Conservation (phyloP, 306 rosid species). For the Sicyos edulis region DNA sequence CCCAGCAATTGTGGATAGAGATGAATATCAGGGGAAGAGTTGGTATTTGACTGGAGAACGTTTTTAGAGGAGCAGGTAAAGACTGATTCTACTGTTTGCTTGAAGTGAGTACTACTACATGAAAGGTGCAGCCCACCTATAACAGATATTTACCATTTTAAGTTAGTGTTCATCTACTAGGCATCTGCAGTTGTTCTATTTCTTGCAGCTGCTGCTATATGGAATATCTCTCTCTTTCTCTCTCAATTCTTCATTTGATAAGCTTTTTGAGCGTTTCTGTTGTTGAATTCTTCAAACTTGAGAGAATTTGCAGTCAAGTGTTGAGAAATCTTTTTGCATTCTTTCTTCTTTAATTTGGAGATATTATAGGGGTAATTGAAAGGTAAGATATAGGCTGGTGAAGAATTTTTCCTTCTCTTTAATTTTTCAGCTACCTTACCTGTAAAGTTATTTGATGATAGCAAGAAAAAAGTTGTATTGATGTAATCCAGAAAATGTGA, state of each 20-base stretch:
- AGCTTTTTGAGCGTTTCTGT: slow-evolving; percentile 21
- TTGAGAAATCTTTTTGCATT: slow-evolving; percentile 37
- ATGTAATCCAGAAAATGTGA: slow-evolving; percentile 41
- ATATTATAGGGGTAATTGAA: slow-evolving; percentile 50
- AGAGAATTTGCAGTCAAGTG: slow-evolving; percentile 22
- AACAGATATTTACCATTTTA: slow-evolving; percentile 25
- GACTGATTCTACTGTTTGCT: slow-evolving; percentile 59
- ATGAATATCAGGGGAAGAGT: slow-evolving; percentile 40
- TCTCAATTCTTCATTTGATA: slow-evolving; percentile 23
- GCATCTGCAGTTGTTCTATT: slow-evolving; percentile 24
- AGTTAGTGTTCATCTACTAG: slow-evolving; percentile 18
- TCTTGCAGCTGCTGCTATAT: slow-evolving; percentile 24
- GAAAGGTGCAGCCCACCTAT: slow-evolving; percentile 68
- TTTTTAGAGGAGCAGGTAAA: slow-evolving; percentile 39
- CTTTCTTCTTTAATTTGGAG: slow-evolving; percentile 41
- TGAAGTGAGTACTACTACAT: slow-evolving; percentile 51
- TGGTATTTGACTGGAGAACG: slow-evolving; percentile 45
- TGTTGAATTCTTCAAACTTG: slow-evolving; percentile 22
- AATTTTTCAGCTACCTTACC: slow-evolving; percentile 43
- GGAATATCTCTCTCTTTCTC: background rate
- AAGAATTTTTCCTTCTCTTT: slow-evolving; percentile 28
- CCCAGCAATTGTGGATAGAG: slow-evolving; percentile 50
- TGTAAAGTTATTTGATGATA: slow-evolving; percentile 92
- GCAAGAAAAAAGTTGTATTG: slow-evolving; percentile 54
- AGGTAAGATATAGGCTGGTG: slow-evolving; percentile 73